These are phyloP conservation scores for Alternaria postmessia DNA, from an alignment of 2,329 filamentous ascomycete species.

Conservation along the genomic window DNA sequence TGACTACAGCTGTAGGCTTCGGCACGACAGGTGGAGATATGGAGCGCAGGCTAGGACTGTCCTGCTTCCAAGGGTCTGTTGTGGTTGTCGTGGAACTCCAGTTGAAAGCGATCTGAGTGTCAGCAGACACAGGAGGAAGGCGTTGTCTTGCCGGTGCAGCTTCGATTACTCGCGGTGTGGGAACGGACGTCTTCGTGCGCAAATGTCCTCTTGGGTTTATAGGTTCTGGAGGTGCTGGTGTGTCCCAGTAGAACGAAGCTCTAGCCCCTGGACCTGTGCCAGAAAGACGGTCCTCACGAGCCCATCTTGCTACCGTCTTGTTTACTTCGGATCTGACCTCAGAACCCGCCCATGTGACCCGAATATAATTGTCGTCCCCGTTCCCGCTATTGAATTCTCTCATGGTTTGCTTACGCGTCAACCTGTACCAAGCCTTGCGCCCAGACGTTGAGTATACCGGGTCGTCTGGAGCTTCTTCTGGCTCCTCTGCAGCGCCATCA, in stretches of 20 bases:
- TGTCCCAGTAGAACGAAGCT: slow-evolving; percentile 52
- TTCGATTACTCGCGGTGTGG: slow-evolving; percentile 23
- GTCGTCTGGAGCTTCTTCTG: slow-evolving; percentile 34
- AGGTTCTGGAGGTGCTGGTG: slow-evolving; percentile 29
- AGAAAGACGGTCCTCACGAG: slow-evolving; percentile 49
- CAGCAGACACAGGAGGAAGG: slow-evolving; percentile 31
- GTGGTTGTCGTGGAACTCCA: slow-evolving; percentile 44
- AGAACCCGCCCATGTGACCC: slow-evolving; percentile 49
- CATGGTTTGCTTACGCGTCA: slow-evolving; percentile 51
- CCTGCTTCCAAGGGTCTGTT: slow-evolving; percentile 30
- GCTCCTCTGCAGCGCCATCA: slow-evolving; percentile 8
- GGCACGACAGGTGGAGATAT: slow-evolving; percentile 27
- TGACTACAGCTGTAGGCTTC: slow-evolving; percentile 25
- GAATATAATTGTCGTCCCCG: slow-evolving; percentile 48
- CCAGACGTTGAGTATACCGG: slow-evolving; percentile 46
- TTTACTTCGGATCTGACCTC: slow-evolving; percentile 43
- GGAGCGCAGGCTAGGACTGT: slow-evolving; percentile 23
- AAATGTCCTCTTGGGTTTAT: slow-evolving; percentile 25
- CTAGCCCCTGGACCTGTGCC: slow-evolving; percentile 45
- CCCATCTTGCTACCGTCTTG: slow-evolving; percentile 49
- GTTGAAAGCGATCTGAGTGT: slow-evolving; percentile 40
- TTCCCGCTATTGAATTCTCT: slow-evolving; percentile 48
- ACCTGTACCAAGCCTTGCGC: slow-evolving; percentile 52
- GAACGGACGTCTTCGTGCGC: slow-evolving; percentile 35
- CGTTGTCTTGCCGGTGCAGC: slow-evolving; percentile 28